phyloP scores from a whole-genome alignment of 306 rosid genomes.

The Arachis hypogaea region DNA sequence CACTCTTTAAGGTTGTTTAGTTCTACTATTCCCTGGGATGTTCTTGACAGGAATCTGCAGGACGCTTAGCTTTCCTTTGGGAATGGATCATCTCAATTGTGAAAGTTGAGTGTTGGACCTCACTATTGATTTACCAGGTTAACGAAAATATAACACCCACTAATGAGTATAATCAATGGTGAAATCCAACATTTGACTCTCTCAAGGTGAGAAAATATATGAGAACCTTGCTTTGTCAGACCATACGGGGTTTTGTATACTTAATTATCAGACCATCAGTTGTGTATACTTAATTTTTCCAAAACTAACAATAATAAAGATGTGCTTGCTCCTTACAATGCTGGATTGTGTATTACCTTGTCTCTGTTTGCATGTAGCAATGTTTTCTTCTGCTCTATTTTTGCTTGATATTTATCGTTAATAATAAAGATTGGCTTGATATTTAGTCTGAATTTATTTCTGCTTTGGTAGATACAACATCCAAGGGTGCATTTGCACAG shows the following conservation, averaged over 20 bases:
- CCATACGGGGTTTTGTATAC: too few relatives aligned
- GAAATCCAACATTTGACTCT: too few relatives aligned
- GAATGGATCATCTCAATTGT: too few relatives aligned
- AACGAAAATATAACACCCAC: too few relatives aligned
- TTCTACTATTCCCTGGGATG: slow-evolving; percentile 13
- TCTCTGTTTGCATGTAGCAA: slow-evolving; percentile 13
- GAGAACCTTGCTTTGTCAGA: not conserved
- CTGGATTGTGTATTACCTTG: slow-evolving; percentile 6
- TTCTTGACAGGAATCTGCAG: slow-evolving; percentile 20
- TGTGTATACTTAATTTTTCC: slow-evolving; percentile 8
- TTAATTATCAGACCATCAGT: not conserved
- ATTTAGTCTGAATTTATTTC: slow-evolving; percentile 25
- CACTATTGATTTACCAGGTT: too few relatives aligned
- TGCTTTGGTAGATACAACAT: slow-evolving; percentile 58
- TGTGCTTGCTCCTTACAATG: slow-evolving; percentile 1
- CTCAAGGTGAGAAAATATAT: not conserved
- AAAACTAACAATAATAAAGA: not conserved
- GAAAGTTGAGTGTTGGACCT: too few relatives aligned
- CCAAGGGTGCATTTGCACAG: slow-evolving; percentile 81
- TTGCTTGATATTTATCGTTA: slow-evolving; percentile 15
- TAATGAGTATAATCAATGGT: too few relatives aligned
- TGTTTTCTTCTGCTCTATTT: slow-evolving; percentile 5
- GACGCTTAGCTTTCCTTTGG: slow-evolving; percentile 6
- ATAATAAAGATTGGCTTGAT: slow-evolving; percentile 23
- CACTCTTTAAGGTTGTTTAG: slow-evolving; percentile 8